phyloP scores from a whole-genome alignment of 371 early-diverging fungal genomes.

The Zancudomyces culisetae region DNA sequence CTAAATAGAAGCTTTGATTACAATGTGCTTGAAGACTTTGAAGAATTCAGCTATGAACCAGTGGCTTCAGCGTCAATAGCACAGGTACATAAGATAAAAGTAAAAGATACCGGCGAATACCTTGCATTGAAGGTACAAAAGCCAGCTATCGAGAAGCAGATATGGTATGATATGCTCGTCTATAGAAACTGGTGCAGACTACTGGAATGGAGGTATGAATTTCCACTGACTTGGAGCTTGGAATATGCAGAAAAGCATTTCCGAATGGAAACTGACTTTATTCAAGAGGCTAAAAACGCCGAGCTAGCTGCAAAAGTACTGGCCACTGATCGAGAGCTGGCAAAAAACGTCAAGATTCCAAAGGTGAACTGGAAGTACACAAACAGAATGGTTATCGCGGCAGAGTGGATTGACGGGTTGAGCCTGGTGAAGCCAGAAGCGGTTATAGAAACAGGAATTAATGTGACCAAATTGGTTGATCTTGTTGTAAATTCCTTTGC shows the following conservation, averaged over 20 bases:
- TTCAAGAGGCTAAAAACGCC: constrained; percentile 63
- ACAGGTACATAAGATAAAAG: constrained; percentile 73
- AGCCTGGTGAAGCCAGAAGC: constrained; percentile 52
- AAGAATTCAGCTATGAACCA: constrained; percentile 43
- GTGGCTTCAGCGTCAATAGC: constrained; percentile 86
- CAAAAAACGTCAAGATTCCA: constrained; percentile 48
- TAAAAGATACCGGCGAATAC: constrained; percentile 22
- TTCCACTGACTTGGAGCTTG: constrained; percentile 67
- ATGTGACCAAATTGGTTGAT: constrained; percentile 44
- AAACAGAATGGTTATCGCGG: constrained; percentile 48
- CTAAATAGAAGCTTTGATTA: constrained; percentile 29
- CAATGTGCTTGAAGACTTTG: constrained; percentile 13
- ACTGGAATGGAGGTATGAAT: constrained; percentile 58
- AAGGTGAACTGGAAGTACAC: constrained; percentile 56
- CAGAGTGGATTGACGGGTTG: constrained; percentile 73
- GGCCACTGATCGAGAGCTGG: constrained; percentile 26
- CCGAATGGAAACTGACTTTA: constrained; percentile 70
- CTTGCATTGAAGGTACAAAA: constrained; percentile 92
- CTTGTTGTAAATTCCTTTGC: constrained; percentile 64
- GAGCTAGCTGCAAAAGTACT: constrained; percentile 36
- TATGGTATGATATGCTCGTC: constrained; percentile 63
- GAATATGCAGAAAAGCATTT: constrained; percentile 55
- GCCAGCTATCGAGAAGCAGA: constrained; percentile 62
- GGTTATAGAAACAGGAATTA: constrained; percentile 39
- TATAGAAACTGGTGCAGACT: constrained; percentile 33